Evolutionary conservation across 257 asterid species (phyloP).

Genomic region (Scutellaria minor): DNA sequence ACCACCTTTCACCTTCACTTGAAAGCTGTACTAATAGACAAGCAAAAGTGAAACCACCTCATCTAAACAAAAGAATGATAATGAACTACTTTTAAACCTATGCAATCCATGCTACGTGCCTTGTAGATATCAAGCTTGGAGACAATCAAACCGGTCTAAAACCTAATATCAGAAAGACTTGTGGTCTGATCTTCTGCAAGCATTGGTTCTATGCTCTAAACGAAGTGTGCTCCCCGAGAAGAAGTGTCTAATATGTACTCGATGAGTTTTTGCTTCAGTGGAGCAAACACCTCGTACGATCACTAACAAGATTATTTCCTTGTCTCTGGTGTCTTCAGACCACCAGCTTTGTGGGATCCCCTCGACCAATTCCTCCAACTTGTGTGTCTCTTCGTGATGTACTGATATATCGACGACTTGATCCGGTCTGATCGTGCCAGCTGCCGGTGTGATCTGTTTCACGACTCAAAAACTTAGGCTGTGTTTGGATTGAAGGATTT

Average conservation of each 20-base stretch:
- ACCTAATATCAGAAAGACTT: background rate
- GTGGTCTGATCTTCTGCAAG: constrained; percentile 10
- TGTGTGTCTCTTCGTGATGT: constrained; percentile 75
- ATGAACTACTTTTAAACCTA: too few relatives aligned
- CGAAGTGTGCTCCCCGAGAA: constrained; percentile 49
- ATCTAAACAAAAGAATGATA: too few relatives aligned
- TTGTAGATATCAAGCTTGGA: too few relatives aligned
- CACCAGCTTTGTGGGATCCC: constrained; percentile 81
- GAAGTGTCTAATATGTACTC: constrained; percentile 53
- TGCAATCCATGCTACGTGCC: too few relatives aligned
- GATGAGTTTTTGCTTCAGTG: constrained; percentile 58
- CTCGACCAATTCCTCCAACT: constrained; percentile 65
- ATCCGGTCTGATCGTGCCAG: constrained; percentile 71
- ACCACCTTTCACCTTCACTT: too few relatives aligned
- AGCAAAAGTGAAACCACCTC: too few relatives aligned
- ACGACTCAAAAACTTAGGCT: background rate
- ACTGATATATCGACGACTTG: constrained; percentile 61
- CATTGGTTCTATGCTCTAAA: constrained; percentile 32
- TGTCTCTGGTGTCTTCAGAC: constrained; percentile 84
- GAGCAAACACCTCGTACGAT: constrained; percentile 64
- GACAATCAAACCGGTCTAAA: too few relatives aligned
- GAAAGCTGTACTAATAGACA: too few relatives aligned
- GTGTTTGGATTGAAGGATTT: background rate
- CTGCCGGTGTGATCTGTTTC: constrained; percentile 79
- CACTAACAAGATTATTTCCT: constrained; percentile 70